Evolutionary conservation across 1,284 basidiomycete genomes (phyloP), one percentile per base, ranked within the genome.

Genomic region (Mycena citricolor): DNA sequence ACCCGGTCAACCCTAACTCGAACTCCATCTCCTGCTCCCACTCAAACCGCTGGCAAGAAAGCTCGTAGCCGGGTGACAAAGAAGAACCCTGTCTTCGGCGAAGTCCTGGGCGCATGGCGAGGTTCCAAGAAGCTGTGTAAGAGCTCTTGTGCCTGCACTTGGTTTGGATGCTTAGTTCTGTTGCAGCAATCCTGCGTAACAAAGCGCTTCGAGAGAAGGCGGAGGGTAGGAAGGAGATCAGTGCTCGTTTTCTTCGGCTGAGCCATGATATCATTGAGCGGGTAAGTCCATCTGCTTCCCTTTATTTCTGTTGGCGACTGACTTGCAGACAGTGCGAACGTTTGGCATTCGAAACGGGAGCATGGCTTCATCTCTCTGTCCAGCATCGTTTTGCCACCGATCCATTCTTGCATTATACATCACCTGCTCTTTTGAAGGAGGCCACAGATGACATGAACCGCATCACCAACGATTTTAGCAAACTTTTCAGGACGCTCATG

Each of bases 361-460:
- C 46, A 26, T 54, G 50, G 50, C 29, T 54, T 13, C 38, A 38
- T 26, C 20, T 54, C 10, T 38, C 16, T 0, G 44, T 47, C 1
- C 51, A 55, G 23, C 51, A 55, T 21, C 12, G 39, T 3, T 39
- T 39, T 13, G 47, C 53, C 0, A 28, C 14, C 2, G 26, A 12
- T 2, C 37, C 31, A 11, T 47, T 55, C 24, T 20, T 55, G 14
- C 51, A 53, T 20, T 55, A 50, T 16, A 23, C 51, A 2, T 55
- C 53, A 0, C 47, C 47, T 2, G 47, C 51, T 3, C 33, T 55
- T 2, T 31, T 25, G 12, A 19, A 24, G 4, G 51, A 55, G 5
- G 51, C 32, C 17, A 50, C 43, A 19, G n/a, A 21, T 8, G 54
- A 55, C 7, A 39, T 29, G 0, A 32, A 37, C 12, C 16, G 42